Percentiles rank a stretch among this genome's conserved stretches.
Conservation (phyloP, 805 yeast species). For the Monosporozyma siamensis region DNA sequence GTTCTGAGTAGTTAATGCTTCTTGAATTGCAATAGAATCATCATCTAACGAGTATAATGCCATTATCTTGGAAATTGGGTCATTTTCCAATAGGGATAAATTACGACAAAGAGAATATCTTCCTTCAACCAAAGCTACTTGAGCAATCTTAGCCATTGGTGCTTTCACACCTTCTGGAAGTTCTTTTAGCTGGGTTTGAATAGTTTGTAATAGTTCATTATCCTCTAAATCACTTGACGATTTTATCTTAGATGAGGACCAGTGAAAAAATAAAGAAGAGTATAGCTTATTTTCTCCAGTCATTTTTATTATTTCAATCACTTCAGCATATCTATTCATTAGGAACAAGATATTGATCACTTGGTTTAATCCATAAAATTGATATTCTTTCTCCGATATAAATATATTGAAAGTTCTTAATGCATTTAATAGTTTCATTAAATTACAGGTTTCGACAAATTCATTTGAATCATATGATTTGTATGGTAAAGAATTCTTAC, state of each 20-base stretch:
- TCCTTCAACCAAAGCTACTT: slow-evolving; percentile 48
- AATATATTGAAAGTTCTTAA: slow-evolving; percentile 59
- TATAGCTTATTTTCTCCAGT: slow-evolving; percentile 37
- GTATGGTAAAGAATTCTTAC: slow-evolving; percentile 50
- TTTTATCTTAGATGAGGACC: slow-evolving; percentile 72
- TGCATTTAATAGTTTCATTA: slow-evolving; percentile 59
- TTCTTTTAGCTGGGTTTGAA: slow-evolving; percentile 27
- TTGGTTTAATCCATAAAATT: slow-evolving; percentile 43
- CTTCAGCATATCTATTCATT: slow-evolving; percentile 51
- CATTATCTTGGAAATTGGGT: slow-evolving; percentile 49
- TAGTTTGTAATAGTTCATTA: slow-evolving; percentile 41
- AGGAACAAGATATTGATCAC: slow-evolving; percentile 49
- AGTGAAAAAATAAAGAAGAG: slow-evolving; percentile 48
- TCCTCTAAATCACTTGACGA: slow-evolving; percentile 48
- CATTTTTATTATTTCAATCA: slow-evolving; percentile 50
- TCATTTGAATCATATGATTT: slow-evolving; percentile 47
- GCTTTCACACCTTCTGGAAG: slow-evolving; percentile 32
- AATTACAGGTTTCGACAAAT: slow-evolving; percentile 55
- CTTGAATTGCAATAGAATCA: slow-evolving; percentile 54
- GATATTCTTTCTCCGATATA: slow-evolving; percentile 50
- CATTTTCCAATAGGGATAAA: slow-evolving; percentile 56
- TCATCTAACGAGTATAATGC: slow-evolving; percentile 65
- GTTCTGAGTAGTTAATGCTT: slow-evolving; percentile 53
- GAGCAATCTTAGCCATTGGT: slow-evolving; percentile 20
- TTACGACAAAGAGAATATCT: slow-evolving; percentile 56